These are phyloP conservation scores for Pyrus pyrifolia DNA, from an alignment of 306 rosid genomes.

Conservation along the genomic window DNA sequence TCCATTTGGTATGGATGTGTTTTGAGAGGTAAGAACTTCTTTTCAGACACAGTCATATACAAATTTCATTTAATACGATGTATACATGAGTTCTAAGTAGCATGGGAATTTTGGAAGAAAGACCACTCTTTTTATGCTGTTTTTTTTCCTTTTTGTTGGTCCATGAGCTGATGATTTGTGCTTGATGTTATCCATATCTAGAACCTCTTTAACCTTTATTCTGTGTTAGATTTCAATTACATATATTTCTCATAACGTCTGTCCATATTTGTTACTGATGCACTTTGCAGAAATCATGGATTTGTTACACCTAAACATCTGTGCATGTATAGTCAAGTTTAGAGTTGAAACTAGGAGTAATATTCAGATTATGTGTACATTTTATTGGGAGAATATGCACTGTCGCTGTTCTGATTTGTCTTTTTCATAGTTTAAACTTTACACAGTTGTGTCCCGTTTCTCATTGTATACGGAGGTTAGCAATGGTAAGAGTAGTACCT, in stretches of 20 bases:
- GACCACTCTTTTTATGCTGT: neutral
- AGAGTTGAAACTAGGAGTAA: too few relatives aligned
- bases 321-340: too few relatives aligned
- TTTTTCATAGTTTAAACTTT: neutral
- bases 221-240: neutral
- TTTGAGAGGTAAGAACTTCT: constrained; percentile 58
- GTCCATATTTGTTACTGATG: neutral
- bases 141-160: neutral
- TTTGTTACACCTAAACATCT: too few relatives aligned
- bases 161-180: neutral
- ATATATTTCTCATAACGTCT: neutral
- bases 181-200: neutral
- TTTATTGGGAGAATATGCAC: too few relatives aligned
- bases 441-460: neutral
- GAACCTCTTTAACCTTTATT: neutral
- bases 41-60: neutral
- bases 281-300: neutral
- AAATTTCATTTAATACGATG: too few relatives aligned
- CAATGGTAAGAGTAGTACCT: neutral
- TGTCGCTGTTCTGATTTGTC: neutral
- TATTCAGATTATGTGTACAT: too few relatives aligned
- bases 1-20: constrained; percentile 98
- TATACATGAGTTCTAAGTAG: neutral
- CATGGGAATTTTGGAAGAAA: neutral
- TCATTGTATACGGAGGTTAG: neutral